Base-by-base conservation (phyloP, 108 stramenopile species). In the Craspedostauros australis region DNA sequence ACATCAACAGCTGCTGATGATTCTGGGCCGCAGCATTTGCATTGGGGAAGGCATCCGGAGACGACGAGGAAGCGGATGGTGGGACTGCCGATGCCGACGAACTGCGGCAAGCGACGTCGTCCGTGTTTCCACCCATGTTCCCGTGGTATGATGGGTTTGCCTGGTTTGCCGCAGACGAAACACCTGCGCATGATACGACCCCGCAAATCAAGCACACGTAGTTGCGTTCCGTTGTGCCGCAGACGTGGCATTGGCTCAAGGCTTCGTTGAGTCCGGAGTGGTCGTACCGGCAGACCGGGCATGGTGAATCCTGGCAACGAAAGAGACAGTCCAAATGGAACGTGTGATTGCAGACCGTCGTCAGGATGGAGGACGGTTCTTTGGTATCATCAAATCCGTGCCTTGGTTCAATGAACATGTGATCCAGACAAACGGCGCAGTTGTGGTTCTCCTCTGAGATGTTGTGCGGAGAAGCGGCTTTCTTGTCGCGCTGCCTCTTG, bases 331-430 rank as follows among this genome's bases (percentile, higher is more conserved):
- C 80, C 30, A 87, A 69, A 62, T 96, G 95, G 52, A 96, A 96
- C 8, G 82, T 81, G 69, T 96, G 95, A 58, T 96, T 96, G 60
- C 95, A 96, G 45, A 91, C 91, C 5, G 95, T 96, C 5, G 93
- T 95, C 12, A 96, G 61, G 34, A 94, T 77, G 2, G 74, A 64
- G 0, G 63, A 16, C 45, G 39, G 67, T 42, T 68, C 53, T 40
- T 36, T 56, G 25, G 20, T 52, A 45, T 26, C 19, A 11, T 59
- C 54, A 44, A 39, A 11, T 57, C 12, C 20, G 14, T 51, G 32
- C 23, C 34, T 27, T 30, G 31, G 45, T 30, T 34, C 45, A 18
- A 47, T 24, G 9, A 73, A 50, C 84, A 95, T 70, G 50, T 71
- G 82, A 36, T 95, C 94, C 41, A 95, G 53, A 66, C 94, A 95